Evolutionary conservation across 176 grass and related monocot species (phyloP), one percentile per base, ranked within the genome.

Genomic region (Musa acuminata): DNA sequence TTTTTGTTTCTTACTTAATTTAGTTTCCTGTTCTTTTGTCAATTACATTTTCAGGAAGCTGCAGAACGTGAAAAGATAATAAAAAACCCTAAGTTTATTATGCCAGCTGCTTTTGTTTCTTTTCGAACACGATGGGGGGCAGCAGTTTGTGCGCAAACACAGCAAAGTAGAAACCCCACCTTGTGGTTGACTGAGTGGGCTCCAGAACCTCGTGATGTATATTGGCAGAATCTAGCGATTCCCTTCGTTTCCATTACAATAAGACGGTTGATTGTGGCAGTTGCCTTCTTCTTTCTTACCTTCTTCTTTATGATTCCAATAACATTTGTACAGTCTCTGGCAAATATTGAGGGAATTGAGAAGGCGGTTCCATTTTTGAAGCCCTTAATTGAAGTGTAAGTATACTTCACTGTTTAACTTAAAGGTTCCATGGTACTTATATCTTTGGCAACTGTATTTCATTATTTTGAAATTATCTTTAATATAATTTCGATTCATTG

Each of bases 61-160:
- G 77, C 83, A 66, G 96, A 95, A 68, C 89, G 86, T 86, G 82
- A 81, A 69, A 94, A 78, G 59, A 79, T 99, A 50, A 53, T 57
- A 53, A 99, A 95, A 76, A 91, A 99, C 70, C 80, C 88, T 49
- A 95, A 89, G 58, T 95, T 81, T 60, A 69, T 95, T 49, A 74
- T 99, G 51, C 85, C 96, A 71, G 86, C 83, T 76, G 91, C 96
- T 55, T 99, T 99, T 91, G 96, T 99, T 80, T 99, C 91, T 67
- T 99, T 99, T 55, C 80, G 77, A 70, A 80, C 88, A 73, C 86
- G 86, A n/a, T 95, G 96, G 91, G 88, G 84, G 73, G 96, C 96
- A 82, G 96, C 96, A 76, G 91, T 92, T 49, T 99, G 91, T 84
- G 96, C 96, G 68, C 96, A 99, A 81, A 99, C 96, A 80, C 96